Percentiles rank a stretch among this genome's conserved stretches.
Conservation (phyloP, 75 land plant species). For the Chamaecyparis obtusa region DNA sequence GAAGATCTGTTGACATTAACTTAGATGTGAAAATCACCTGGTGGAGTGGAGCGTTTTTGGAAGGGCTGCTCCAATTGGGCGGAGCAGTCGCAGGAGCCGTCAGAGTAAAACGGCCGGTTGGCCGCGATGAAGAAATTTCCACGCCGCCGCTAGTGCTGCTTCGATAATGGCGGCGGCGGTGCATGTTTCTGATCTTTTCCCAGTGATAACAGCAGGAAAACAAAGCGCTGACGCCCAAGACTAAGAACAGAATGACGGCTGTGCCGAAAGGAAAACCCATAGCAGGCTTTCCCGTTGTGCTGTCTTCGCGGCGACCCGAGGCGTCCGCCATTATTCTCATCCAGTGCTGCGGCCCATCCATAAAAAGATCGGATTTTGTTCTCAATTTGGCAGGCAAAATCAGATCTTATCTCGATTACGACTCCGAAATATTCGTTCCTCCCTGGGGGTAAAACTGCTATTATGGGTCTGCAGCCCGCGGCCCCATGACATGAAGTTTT, state of each 20-base stretch:
- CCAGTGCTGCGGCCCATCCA: background rate
- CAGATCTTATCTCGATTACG: background rate
- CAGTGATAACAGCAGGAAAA: conserved; percentile 40
- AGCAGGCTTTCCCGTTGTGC: background rate
- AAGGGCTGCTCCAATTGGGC: background rate
- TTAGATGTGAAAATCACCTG: too few relatives aligned
- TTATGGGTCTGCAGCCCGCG: background rate
- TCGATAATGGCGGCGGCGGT: background rate
- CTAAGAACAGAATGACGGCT: conserved; percentile 21
- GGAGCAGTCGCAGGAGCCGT: too few relatives aligned
- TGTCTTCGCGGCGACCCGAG: background rate
- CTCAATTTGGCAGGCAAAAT: background rate
- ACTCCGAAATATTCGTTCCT: too few relatives aligned
- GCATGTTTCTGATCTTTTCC: conserved; percentile 22
- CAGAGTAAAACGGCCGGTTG: background rate
- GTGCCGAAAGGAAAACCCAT: conserved; percentile 36
- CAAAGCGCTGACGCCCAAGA: conserved; percentile 28
- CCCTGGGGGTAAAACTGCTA: background rate
- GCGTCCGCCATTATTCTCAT: background rate
- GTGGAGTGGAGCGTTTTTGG: too few relatives aligned
- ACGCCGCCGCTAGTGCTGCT: background rate
- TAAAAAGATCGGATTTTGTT: background rate
- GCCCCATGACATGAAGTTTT: background rate
- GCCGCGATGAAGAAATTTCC: background rate
- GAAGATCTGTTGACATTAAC: too few relatives aligned